phyloP scores from a whole-genome alignment of 306 rosid species.

The Spatholobus suberectus region DNA sequence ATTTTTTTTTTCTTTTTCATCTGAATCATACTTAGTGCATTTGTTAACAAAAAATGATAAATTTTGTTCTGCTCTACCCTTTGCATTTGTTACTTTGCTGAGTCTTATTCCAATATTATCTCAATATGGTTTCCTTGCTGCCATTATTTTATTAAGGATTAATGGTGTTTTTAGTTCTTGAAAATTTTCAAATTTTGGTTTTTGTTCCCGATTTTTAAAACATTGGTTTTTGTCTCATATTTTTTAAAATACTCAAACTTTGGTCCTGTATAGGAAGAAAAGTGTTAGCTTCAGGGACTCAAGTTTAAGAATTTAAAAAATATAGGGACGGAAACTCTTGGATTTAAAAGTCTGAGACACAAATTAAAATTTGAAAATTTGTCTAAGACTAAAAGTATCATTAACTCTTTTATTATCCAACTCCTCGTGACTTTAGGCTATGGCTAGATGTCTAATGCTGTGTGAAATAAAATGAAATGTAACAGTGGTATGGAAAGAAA shows the following conservation, averaged over 20 bases:
- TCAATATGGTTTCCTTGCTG: not conserved
- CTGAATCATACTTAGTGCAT: not conserved
- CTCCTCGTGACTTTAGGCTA: not conserved
- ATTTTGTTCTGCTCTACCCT: not conserved
- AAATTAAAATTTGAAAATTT: no score
- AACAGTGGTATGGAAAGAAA: not conserved
- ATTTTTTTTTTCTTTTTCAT: slow-evolving; percentile 5
- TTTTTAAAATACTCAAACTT: no score
- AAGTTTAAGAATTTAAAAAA: no score
- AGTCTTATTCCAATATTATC: not conserved
- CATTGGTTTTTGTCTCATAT: no score
- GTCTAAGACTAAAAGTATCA: no score
- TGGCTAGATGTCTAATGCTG: not conserved
- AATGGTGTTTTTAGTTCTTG: no score
- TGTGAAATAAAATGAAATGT: not conserved
- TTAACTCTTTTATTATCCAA: not conserved
- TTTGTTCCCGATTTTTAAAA: no score
- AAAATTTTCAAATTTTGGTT: no score
- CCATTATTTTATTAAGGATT: not conserved
- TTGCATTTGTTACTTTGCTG: not conserved
- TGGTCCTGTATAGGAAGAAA: no score
- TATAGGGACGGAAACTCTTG: no score
- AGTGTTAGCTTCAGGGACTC: no score
- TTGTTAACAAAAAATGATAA: slow-evolving; percentile 14
- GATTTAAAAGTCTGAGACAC: no score